Base-by-base conservation (phyloP, 345 rosid species). In the Melastoma malabathricum region DNA sequence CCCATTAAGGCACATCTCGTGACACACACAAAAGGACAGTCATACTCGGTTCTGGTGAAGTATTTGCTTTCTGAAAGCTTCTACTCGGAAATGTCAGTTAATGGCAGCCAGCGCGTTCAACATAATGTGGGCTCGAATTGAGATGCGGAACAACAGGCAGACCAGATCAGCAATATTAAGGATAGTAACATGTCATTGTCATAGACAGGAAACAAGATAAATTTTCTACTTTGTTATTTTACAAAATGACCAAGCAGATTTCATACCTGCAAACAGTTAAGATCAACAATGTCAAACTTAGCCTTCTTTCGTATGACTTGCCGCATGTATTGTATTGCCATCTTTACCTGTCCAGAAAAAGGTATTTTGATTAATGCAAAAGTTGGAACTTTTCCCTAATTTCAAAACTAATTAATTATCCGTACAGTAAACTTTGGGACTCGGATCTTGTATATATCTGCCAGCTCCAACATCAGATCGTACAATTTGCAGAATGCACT, bases 401-500 rank as follows among this genome's bases (percentile, higher is more conserved):
- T 34, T 29, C n/a, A n/a, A n/a, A n/a, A n/a, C n/a, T n/a, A n/a
- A n/a, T n/a, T 5, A 34, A 34, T 31, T 44, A 57, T 49, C 16
- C 66, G 25, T 74, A 92, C 97, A 1, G 98, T 92, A 73, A 92
- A 92, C 65, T 84, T 92, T 6, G 98, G 97, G 52, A 92, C 82
- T 51, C 93, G 80, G 58, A 92, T 80, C 73, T 82, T 87, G 81
- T 84, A 87, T 29, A 83, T 79, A 59, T 84, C 97, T 50, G 83
- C 98, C 44, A 92, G 88, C 63, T 92, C 98, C 93, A 92, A 75
- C 98, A 92, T 92, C 50, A 92, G 80, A 75, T 82, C 88, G 73
- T 82, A 87, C 66, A 92, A 77, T 76, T 82, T 84, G 53, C 95
- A 84, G 67, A 92, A 92, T 55, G 97, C 95, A 67, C 98, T 87